Percentiles rank a stretch among this genome's conserved stretches.
Evolutionary conservation across 2,329 filamentous ascomycete species (phyloP).

Genomic region (Talaromyces sp.): DNA sequence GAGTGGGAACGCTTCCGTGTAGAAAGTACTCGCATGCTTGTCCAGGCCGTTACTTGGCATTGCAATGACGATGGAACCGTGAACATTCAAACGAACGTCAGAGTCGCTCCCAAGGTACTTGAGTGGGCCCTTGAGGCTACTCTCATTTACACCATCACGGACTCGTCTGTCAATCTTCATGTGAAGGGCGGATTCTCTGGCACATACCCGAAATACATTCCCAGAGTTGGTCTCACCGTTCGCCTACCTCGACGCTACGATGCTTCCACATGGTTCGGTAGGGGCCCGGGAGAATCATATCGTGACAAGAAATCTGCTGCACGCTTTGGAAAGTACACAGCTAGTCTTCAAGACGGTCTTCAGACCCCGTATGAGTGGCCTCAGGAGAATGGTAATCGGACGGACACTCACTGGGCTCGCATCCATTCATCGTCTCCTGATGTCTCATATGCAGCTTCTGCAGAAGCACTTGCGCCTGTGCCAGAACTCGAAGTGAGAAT

Average conservation of each 20-base stretch:
- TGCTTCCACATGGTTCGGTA: constrained; percentile 25
- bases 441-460: constrained; percentile 19
- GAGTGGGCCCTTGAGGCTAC: constrained; percentile 24
- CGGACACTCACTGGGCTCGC: constrained; percentile 37
- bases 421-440: constrained; percentile 18
- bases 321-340: constrained; percentile 22
- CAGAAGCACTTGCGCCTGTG: constrained; percentile 10
- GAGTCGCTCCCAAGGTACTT: constrained; percentile 24
- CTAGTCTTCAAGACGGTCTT: constrained; percentile 18
- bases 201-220: constrained; percentile 19
- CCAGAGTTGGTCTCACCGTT: constrained; percentile 22
- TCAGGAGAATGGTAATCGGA: constrained; percentile 27
- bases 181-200: constrained; percentile 32
- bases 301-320: constrained; percentile 26
- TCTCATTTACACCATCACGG: constrained; percentile 20
- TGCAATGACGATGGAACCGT: constrained; percentile 7
- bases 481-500: neutral
- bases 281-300: constrained; percentile 28
- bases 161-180: constrained; percentile 15
- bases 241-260: constrained; percentile 19
- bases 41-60: constrained; percentile 14
- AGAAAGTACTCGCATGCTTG: neutral
- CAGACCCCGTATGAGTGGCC: constrained; percentile 29
- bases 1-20: constrained; percentile 27
- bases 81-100: constrained; percentile 19